Evolutionary conservation across 2,329 filamentous ascomycete genomes (phyloP), one percentile per base, ranked within the genome.

Genomic region (Diaporthe caulivora): DNA sequence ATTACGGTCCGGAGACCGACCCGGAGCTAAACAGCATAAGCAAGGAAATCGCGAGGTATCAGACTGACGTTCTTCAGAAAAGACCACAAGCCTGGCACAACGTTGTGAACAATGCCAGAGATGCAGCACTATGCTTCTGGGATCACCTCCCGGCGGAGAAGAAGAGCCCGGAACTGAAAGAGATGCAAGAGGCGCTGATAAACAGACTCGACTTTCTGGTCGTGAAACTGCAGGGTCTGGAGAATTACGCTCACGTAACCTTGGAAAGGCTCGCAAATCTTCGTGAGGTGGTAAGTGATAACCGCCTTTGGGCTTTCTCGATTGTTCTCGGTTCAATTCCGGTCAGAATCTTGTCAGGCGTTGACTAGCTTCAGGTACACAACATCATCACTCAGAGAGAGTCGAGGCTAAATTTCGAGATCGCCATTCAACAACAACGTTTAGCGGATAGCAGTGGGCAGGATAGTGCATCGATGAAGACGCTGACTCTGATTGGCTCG

Each of bases 361-460:
- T 6, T 8, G 10, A 2, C 18, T 6, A 3, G 5, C 3, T 15
- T 17, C 47, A 82, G 81, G 77, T 83, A 34, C 79, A 81, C 58
- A 81, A 79, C 57, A 80, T 83, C 49, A 80, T 82, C 42, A 78
- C 78, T 2, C 81, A 83, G 71, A 78, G 80, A 71, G 82, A 83
- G 71, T 80, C 79, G 13, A 79, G 81, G 60, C 75, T 83, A 1
- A 82, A 80, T 51, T 78, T 82, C 24, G 76, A 81, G 60, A 82
- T 78, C 9, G 75, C 78, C 2, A 71, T 74, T 15, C 75, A 78
- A 44, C 77, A 79, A 58, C 76, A 75, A 18, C 75, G 72, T n/a
- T 69, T 78, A 42, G 77, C 77, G 13, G 58, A 77, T 57, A 71
- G 75, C 17, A 76, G 75, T 54, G 76, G 74, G 40, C 74, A 65